Evolutionary conservation across 140 eudicot species (phyloP).

Genomic region (Anethum foeniculum): DNA sequence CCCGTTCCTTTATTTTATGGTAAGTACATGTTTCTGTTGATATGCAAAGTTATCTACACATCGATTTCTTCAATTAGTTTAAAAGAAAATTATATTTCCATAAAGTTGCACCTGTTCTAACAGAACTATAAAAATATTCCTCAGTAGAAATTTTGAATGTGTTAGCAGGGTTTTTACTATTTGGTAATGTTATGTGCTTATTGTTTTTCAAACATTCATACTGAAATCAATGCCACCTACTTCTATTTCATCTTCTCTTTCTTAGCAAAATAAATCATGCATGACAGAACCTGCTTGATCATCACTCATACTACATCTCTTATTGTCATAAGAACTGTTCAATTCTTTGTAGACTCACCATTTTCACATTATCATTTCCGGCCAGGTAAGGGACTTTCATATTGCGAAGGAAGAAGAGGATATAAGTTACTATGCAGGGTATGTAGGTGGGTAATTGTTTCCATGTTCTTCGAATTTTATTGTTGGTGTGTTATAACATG

Average conservation of each 20-base stretch:
- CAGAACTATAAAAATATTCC: not conserved
- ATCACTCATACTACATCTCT: not conserved
- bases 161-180: not conserved
- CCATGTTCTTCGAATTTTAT: constrained; percentile 6
- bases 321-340: not conserved
- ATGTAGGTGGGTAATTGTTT: constrained; percentile 45
- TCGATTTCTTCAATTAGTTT: not conserved
- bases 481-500: not conserved
- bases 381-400: constrained; percentile 75
- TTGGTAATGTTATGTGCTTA: not conserved
- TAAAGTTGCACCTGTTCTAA: not conserved
- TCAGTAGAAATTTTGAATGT: not conserved
- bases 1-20: constrained; percentile 89
- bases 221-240: not conserved
- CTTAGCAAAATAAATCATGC: not conserved
- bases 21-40: constrained; percentile 20
- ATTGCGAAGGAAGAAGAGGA: constrained; percentile 69
- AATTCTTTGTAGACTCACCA: not conserved
- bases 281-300: not conserved
- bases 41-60: not conserved
- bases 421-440: constrained; percentile 90
- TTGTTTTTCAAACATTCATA: not conserved
- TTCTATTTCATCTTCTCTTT: not conserved
- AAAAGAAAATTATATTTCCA: not conserved
- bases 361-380: constrained; percentile 16